Evolutionary conservation across 2,329 filamentous ascomycete genomes (phyloP).

Genomic region (Didymella segeticola): DNA sequence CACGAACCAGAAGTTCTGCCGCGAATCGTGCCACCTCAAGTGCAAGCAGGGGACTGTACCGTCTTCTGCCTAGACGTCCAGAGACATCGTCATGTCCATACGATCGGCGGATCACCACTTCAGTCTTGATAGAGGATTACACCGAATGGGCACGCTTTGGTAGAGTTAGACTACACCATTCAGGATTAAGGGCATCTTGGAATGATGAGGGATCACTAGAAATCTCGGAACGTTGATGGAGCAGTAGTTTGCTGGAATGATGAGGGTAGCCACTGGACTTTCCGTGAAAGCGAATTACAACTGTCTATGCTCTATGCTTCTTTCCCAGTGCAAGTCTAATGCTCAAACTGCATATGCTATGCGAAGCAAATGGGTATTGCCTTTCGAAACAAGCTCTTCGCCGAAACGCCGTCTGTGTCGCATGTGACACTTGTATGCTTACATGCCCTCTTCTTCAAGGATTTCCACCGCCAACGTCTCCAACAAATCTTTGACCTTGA

Average conservation of each 20-base stretch:
- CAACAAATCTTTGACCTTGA: conserved; percentile 33
- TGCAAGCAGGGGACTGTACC: background rate
- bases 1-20: background rate
- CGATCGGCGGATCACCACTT: background rate
- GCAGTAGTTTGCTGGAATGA: too few relatives aligned
- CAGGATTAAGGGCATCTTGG: too few relatives aligned
- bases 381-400: background rate
- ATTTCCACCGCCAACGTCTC: conserved; percentile 15
- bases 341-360: conserved; percentile 1
- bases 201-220: too few relatives aligned
- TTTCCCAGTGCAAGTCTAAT: background rate
- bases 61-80: background rate
- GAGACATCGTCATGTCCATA: background rate
- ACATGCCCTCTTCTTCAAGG: background rate
- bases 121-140: background rate
- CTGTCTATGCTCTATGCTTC: background rate
- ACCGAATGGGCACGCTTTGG: too few relatives aligned
- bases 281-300: too few relatives aligned
- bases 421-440: background rate
- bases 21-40: background rate
- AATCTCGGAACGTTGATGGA: too few relatives aligned
- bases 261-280: too few relatives aligned
- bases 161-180: too few relatives aligned
- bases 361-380: background rate
- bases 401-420: background rate